Evolutionary conservation across 306 rosid genomes (phyloP), one percentile per base, ranked within the genome.

Genomic region (Gynostemma pentaphyllum): DNA sequence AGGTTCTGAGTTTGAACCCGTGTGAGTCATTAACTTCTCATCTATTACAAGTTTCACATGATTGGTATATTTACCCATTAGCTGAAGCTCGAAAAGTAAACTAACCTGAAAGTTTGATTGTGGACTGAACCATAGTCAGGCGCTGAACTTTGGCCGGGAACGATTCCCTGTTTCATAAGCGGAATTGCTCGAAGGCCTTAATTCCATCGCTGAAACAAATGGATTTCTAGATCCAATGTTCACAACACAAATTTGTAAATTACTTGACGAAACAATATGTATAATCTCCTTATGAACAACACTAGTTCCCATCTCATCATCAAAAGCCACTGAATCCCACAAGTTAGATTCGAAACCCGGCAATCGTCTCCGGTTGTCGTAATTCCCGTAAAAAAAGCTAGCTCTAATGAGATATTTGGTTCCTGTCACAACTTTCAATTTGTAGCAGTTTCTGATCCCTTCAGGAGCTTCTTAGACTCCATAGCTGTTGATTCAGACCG

Each of bases 361-460:
- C 0, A 32, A 0, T 29, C 1, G 48, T 41, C 47, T 44, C 9
- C 45, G 16, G 4, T 66, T 70, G 27, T 85, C 87, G 67, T 79
- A 85, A 59, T 80, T 82, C 10, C 80, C 87, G 57, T 79, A 80
- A 1, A 60, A 12, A 68, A 85, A 85, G 14, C 14, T 13, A 1
- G 82, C 80, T 69, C 76, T 21, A 63, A 85, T 71, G 23, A 82
- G 45, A 24, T 85, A 85, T 42, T 62, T 70, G 12, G 56, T 75
- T 18, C 70, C 72, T 4, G 13, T 44, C 0, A 62, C 62, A 14
- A 80, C 73, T 23, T 59, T 72, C 13, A 85, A 54, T 19, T 22
- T 79, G 80, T 85, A 85, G 48, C 92, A 85, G 59, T 85, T 82
- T 47, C 85, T 74, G 12, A 13, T 48, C 13, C 92, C 92, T 29